Percentiles rank a stretch among this genome's conserved stretches.
phyloP scores from a whole-genome alignment of 306 rosid genomes.

The Begonia masoniana region DNA sequence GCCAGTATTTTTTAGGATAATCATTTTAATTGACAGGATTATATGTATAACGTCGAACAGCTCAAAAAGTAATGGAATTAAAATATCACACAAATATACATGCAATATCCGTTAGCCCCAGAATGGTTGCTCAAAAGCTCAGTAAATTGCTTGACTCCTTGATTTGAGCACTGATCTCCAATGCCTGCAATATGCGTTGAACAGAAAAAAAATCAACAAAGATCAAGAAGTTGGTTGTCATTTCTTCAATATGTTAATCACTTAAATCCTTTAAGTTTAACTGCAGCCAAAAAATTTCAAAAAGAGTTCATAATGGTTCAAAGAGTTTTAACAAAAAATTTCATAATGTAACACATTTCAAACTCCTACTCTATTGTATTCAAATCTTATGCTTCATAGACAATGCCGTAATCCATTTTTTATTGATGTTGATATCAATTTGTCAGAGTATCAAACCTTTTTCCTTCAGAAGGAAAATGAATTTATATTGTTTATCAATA shows the following conservation, averaged over 20 bases:
- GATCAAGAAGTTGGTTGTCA: slow-evolving; percentile 9
- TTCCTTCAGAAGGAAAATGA: too few species aligned
- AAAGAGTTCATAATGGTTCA: not conserved
- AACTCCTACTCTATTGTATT: too few species aligned
- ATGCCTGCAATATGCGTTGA: slow-evolving; percentile 39
- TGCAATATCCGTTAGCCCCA: slow-evolving; percentile 62
- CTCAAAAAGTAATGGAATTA: not conserved
- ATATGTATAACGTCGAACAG: not conserved
- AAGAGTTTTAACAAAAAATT: not conserved
- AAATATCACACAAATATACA: slow-evolving; percentile 34
- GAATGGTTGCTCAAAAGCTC: slow-evolving; percentile 35
- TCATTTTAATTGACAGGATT: not conserved
- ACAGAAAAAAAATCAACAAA: not conserved
- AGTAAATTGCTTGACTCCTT: slow-evolving; percentile 33
- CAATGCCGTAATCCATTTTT: too few species aligned
- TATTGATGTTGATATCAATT: too few species aligned
- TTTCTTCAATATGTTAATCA: not conserved
- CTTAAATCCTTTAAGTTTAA: not conserved
- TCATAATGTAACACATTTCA: too few species aligned
- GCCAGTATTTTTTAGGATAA: not conserved
- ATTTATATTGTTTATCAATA: too few species aligned
- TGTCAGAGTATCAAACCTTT: too few species aligned
- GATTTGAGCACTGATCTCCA: slow-evolving; percentile 50
- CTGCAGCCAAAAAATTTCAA: not conserved
- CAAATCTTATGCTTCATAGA: too few species aligned